These are phyloP conservation scores for Aspergillus sojae DNA, from an alignment of 2,329 filamentous ascomycete species.

Conservation along the genomic window DNA sequence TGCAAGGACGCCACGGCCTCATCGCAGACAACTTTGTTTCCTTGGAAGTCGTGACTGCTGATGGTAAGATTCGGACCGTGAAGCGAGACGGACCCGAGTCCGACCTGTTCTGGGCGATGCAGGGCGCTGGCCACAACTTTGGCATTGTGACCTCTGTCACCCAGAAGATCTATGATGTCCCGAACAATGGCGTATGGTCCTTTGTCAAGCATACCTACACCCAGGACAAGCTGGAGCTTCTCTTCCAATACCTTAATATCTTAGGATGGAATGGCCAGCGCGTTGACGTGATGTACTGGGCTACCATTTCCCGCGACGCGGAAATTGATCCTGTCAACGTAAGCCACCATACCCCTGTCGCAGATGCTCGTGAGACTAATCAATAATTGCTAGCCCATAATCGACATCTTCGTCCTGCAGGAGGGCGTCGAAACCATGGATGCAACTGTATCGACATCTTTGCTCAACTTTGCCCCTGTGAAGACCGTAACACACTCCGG, in stretches of 20 bases:
- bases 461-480: conserved; percentile 42
- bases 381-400: conserved; percentile 8
- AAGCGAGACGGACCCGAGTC: conserved; percentile 2
- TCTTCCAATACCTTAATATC: conserved; percentile 15
- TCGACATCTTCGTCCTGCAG: conserved; percentile 12
- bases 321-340: conserved; percentile 12
- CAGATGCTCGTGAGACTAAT: not conserved
- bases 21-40: conserved; percentile 57
- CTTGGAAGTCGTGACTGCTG: conserved; percentile 54
- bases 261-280: conserved; percentile 8
- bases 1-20: conserved; percentile 58
- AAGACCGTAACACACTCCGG: conserved; percentile 31
- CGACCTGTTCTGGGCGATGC: conserved; percentile 59
- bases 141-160: conserved; percentile 55
- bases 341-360: not conserved
- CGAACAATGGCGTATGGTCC: conserved; percentile 11
- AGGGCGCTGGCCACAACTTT: conserved; percentile 60
- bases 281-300: conserved; percentile 12
- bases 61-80: conserved; percentile 37
- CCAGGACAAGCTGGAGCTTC: conserved; percentile 8
- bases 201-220: conserved; percentile 11
- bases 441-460: conserved; percentile 17
- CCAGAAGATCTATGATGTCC: conserved; percentile 48
- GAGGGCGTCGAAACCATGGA: conserved; percentile 9
- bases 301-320: conserved; percentile 7